A percentile compares a stretch with the other conserved stretches of the same genome.
These are phyloP conservation scores for Trichoderma simmonsii DNA, from an alignment of 2,329 filamentous ascomycete genomes.

Conservation along the genomic window DNA sequence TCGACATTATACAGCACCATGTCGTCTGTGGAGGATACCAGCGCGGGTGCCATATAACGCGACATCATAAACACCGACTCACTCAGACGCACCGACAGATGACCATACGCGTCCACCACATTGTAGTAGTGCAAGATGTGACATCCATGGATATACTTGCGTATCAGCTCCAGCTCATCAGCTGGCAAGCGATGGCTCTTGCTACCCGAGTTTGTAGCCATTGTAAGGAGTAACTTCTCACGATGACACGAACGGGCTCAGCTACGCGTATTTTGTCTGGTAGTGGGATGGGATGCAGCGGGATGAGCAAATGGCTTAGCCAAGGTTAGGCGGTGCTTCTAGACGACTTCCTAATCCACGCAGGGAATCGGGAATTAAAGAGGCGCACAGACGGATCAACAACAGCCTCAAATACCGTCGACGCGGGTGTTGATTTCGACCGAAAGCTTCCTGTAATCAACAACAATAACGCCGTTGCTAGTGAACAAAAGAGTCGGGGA, in stretches of 20 bases:
- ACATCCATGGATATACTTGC: slow-evolving; percentile 10
- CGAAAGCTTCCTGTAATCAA: background rate
- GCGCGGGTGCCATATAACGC: slow-evolving; percentile 7
- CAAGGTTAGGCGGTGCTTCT: background rate
- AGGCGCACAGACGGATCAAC: background rate
- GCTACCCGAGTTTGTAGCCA: background rate
- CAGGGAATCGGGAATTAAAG: background rate
- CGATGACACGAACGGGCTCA: background rate
- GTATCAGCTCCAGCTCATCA: background rate
- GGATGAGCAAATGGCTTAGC: background rate
- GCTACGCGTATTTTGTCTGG: background rate
- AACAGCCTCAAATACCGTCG: background rate
- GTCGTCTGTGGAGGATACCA: slow-evolving; percentile 1
- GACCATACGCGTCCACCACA: slow-evolving; percentile 5
- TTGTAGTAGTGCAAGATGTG: slow-evolving; percentile 10
- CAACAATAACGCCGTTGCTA: background rate
- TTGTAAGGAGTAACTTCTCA: background rate
- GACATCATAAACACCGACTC: slow-evolving; percentile 14
- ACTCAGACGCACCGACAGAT: slow-evolving; percentile 1
- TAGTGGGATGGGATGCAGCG: background rate
- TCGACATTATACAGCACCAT: slow-evolving; percentile 6
- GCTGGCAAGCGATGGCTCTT: background rate
- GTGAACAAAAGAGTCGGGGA: background rate
- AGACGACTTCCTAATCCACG: background rate
- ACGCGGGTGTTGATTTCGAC: background rate